Evolutionary conservation across 1,139 yeast genomes (phyloP), one percentile per base, ranked within the genome.

Genomic region (Candida pseudocylindracea): DNA sequence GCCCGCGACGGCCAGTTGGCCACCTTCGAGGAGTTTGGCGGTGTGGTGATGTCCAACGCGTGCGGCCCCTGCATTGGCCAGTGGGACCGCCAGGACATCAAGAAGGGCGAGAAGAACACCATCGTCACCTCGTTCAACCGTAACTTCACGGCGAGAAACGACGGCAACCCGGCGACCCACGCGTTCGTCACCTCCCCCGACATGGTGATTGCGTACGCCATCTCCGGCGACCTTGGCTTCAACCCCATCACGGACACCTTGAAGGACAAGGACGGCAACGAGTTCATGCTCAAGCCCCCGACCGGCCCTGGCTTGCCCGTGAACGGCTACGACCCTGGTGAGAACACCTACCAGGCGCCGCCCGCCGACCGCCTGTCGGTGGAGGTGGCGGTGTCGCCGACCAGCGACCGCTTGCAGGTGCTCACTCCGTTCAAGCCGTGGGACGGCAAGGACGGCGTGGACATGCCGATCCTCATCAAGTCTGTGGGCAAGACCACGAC

Each of bases 11-110:
- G 96, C 50, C 85, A 76, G 63, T 68, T 85, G 49, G 62, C 76
- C 51, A 75, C 85, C 46, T 83, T 88, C 60, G 72, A 74, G 56
- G 91, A 80, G 51, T 78, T 76, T 45, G 96, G 96, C 50, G 96
- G 93, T 63, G 67, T 75, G 41, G 94, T 88, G 40, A 67, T 88
- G 58, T 96, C 98, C 44, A 88, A 88, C 56, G 98, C 98, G 41
- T 85, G 98, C 70, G 98, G 98, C 57, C 98, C 98, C 58, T 85
- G 98, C 72, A 88, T 88, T 53, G 98, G 98, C 57, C 98, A 88
- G 70, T 88, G 98, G 98, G 96, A 88, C 57, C 80, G 98, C 67
- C 83, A 71, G 54, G 96, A 88, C 56, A 71, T 85, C 56, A 70
- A 79, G 68, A 88, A 83, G 73, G 95, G 95, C 62, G 95, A 81